These are phyloP conservation scores for Lasiosphaeris hirsuta DNA, from an alignment of 495 filamentous ascomycete genomes.

Conservation along the genomic window DNA sequence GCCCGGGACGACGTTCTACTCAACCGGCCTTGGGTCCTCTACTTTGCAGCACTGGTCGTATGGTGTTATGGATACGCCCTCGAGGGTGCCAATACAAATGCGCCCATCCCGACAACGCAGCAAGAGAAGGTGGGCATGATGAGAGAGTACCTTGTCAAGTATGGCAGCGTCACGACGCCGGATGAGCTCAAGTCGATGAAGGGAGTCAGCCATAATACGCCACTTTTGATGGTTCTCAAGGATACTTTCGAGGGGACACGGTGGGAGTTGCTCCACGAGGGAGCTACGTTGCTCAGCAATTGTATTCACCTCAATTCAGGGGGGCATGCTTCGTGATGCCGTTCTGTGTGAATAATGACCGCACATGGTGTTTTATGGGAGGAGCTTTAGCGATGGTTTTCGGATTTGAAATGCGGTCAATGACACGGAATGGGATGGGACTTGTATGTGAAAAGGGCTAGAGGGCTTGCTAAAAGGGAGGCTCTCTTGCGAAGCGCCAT, in stretches of 20 bases:
- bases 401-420: background rate
- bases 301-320: constrained; percentile 61
- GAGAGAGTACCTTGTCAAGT: constrained; percentile 68
- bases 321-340: background rate
- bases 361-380: too few relatives aligned
- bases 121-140: constrained; percentile 73
- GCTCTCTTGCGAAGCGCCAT: background rate
- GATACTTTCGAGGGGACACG: constrained; percentile 77
- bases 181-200: constrained; percentile 73
- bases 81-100: constrained; percentile 65
- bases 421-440: background rate
- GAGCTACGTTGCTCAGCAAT: constrained; percentile 71
- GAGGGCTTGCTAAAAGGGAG: background rate
- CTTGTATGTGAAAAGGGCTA: background rate
- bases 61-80: constrained; percentile 95
- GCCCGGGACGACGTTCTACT: constrained; percentile 87
- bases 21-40: constrained; percentile 96
- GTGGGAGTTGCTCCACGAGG: constrained; percentile 91
- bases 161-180: constrained; percentile 73
- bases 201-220: constrained; percentile 78
- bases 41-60: constrained; percentile 85
- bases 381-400: background rate
- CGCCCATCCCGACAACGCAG: constrained; percentile 48
- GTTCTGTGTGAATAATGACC: background rate
- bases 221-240: constrained; percentile 76